Percentiles rank a stretch among this genome's conserved stretches.
phyloP scores from a whole-genome alignment of 495 filamentous ascomycete genomes.

The Penicillium silybi region DNA sequence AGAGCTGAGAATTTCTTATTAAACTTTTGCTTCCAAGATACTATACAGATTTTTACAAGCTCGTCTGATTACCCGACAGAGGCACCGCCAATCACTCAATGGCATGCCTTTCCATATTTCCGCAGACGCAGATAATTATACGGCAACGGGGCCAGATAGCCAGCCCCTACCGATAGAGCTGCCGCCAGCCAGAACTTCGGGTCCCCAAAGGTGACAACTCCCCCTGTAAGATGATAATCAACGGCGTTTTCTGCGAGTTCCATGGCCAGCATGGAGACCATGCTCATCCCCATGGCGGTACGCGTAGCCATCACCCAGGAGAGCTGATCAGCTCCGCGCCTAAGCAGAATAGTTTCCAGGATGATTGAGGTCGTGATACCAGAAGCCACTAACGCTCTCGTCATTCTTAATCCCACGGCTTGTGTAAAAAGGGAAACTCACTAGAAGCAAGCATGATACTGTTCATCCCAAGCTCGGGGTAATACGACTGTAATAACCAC shows the following conservation, averaged over 20 bases:
- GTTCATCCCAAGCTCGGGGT: constrained; percentile 34
- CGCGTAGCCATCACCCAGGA: constrained; percentile 32
- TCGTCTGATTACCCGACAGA: too few relatives aligned
- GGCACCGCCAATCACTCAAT: constrained; percentile 21
- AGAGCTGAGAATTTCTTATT: too few relatives aligned
- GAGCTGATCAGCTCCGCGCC: constrained; percentile 35
- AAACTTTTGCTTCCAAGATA: too few relatives aligned
- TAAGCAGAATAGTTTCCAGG: constrained; percentile 41
- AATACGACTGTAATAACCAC: constrained; percentile 35
- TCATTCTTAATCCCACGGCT: background rate
- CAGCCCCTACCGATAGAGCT: constrained; percentile 33
- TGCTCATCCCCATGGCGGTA: constrained; percentile 48
- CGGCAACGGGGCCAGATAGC: constrained; percentile 43
- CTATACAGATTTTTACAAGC: too few relatives aligned
- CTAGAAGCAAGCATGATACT: constrained; percentile 39
- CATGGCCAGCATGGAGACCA: constrained; percentile 48
- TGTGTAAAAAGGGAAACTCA: constrained; percentile 7
- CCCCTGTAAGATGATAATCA: constrained; percentile 46
- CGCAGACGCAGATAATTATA: constrained; percentile 44
- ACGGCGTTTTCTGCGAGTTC: constrained; percentile 42
- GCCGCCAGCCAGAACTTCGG: constrained; percentile 37
- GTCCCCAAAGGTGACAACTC: constrained; percentile 28
- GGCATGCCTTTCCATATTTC: constrained; percentile 38
- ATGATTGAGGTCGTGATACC: constrained; percentile 42
- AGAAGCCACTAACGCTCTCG: constrained; percentile 30